phyloP scores from a whole-genome alignment of 306 rosid genomes.

The Lupinus albus region DNA sequence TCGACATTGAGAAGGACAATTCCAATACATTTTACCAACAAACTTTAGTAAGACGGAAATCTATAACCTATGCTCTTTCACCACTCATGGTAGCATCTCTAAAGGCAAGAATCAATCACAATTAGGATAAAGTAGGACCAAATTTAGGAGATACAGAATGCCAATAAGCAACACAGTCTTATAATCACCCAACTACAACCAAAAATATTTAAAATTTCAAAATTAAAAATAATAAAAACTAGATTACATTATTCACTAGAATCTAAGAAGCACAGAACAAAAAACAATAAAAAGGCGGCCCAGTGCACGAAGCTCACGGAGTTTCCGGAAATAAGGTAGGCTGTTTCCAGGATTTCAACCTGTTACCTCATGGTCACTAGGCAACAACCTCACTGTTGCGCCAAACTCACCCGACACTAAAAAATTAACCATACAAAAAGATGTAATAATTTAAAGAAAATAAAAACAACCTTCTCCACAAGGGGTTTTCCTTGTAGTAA shows the following conservation, averaged over 20 bases:
- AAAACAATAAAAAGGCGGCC: no score
- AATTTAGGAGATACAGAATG: no score
- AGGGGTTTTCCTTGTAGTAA: conserved; percentile 78
- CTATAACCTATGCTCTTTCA: background rate
- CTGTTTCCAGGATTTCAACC: no score
- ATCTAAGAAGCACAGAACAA: background rate
- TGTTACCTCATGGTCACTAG: no score
- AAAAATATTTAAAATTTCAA: no score
- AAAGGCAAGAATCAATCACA: background rate
- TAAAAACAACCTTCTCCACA: conserved; percentile 66
- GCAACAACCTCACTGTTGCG: no score
- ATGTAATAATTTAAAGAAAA: background rate
- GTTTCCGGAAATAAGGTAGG: no score
- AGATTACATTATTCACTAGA: background rate
- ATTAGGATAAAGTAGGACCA: no score
- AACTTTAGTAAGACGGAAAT: background rate
- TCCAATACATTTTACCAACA: background rate
- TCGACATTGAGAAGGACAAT: background rate
- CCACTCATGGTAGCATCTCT: background rate
- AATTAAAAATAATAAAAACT: background rate
- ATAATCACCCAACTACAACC: no score
- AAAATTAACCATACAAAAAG: background rate
- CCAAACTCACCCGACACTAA: no score
- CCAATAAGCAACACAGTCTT: no score
- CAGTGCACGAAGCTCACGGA: no score